Evolutionary conservation across 1,139 yeast species (phyloP).

Genomic region (Lodderomyces elongisporus): DNA sequence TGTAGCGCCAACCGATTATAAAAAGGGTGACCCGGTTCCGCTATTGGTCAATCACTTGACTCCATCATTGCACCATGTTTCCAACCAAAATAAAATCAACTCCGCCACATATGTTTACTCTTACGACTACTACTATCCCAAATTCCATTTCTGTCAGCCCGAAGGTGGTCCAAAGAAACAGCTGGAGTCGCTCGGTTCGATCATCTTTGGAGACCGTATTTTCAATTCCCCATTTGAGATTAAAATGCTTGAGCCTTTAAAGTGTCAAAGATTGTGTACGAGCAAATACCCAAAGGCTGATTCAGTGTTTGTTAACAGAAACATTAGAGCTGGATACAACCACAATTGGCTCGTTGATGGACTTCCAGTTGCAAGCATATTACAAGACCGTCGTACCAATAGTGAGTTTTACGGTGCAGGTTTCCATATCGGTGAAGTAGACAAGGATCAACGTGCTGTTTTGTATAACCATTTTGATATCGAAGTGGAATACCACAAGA

Average conservation of each 20-base stretch:
- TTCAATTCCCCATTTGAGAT: conserved; percentile 86
- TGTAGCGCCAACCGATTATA: conserved; percentile 87
- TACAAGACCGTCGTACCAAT: conserved; percentile 53
- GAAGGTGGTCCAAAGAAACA: conserved; percentile 64
- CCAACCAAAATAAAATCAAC: conserved; percentile 22
- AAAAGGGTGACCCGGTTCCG: conserved; percentile 66
- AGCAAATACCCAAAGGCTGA: conserved; percentile 58
- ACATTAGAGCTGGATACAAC: conserved; percentile 75
- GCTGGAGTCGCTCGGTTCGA: conserved; percentile 87
- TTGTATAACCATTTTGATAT: conserved; percentile 80
- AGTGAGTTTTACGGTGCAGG: conserved; percentile 71
- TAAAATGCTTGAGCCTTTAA: conserved; percentile 65
- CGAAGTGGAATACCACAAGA: conserved; percentile 72
- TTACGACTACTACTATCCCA: conserved; percentile 80
- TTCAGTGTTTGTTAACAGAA: conserved; percentile 67
- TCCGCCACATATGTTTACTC: conserved; percentile 61
- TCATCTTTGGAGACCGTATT: conserved; percentile 91
- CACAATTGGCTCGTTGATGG: conserved; percentile 96
- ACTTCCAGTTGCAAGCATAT: conserved; percentile 74
- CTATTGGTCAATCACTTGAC: conserved; percentile 85
- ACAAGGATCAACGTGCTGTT: conserved; percentile 46
- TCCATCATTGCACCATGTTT: conserved; percentile 57
- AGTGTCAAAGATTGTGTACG: conserved; percentile 64
- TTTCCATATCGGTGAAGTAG: conserved; percentile 67
- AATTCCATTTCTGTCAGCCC: conserved; percentile 82